Evolutionary conservation across 768 basidiomycete genomes (phyloP).

Genomic region (Dioszegia aurantiaca): DNA sequence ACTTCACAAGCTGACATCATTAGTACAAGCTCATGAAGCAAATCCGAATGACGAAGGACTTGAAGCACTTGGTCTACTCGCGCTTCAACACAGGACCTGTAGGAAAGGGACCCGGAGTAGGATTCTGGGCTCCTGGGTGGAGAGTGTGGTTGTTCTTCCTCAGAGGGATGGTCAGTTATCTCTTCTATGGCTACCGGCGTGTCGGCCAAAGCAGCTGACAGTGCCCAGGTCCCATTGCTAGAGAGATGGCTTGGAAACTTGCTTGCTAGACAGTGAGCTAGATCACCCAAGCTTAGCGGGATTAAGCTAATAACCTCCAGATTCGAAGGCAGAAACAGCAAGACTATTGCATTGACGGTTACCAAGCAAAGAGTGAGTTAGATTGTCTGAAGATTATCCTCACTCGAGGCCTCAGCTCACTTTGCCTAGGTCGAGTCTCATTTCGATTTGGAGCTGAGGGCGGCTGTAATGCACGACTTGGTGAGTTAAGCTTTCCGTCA

Average conservation of each 20-base stretch:
- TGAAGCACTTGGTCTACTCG: conserved; percentile 73
- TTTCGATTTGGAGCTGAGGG: conserved; percentile 93
- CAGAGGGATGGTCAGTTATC: conserved; percentile 70
- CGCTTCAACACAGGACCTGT: conserved; percentile 97
- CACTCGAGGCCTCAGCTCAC: not conserved
- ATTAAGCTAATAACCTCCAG: no score
- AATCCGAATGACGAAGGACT: conserved; percentile 98
- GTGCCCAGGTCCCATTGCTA: conserved; percentile 69
- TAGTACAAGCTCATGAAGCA: conserved; percentile 99
- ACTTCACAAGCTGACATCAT: not conserved
- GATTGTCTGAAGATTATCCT: no score
- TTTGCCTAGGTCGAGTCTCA: conserved; percentile 75
- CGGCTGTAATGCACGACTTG: conserved; percentile 94
- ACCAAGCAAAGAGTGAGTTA: conserved; percentile 76
- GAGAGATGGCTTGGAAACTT: conserved; percentile 98
- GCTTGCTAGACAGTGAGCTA: conserved; percentile 72
- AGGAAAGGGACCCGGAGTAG: conserved; percentile 96
- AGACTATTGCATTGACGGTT: conserved; percentile 94
- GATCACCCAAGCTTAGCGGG: no score
- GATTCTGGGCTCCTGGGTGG: conserved; percentile 99
- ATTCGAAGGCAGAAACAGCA: conserved; percentile 90
- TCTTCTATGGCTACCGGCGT: no score
- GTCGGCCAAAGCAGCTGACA: no score
- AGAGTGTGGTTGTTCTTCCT: conserved; percentile 99
- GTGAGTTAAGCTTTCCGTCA: no score